Evolutionary conservation across 2,329 filamentous ascomycete species (phyloP).

Genomic region (Clarireedia hainanense): DNA sequence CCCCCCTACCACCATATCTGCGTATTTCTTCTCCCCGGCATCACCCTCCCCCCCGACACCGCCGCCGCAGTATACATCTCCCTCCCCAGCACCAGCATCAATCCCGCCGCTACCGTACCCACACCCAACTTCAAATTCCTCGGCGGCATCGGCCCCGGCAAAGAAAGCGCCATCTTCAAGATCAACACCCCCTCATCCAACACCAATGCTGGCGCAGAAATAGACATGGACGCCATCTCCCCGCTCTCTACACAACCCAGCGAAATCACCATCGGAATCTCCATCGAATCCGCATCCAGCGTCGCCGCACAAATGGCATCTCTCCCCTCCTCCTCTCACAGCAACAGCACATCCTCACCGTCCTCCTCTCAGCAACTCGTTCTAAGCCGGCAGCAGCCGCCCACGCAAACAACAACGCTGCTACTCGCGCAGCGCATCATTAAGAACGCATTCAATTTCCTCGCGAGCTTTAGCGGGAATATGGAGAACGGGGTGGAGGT

Average conservation of each 20-base stretch:
- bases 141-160: conserved; percentile 81
- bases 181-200: conserved; percentile 36
- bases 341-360: conserved; percentile 40
- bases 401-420: conserved; percentile 49
- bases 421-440: conserved; percentile 89
- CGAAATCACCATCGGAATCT: conserved; percentile 70
- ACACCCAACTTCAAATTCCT: conserved; percentile 61
- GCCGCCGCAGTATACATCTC: conserved; percentile 89
- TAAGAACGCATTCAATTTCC: conserved; percentile 93
- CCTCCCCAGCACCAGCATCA: conserved; percentile 38
- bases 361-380: conserved; percentile 30
- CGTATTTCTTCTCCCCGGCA: conserved; percentile 76
- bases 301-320: conserved; percentile 63
- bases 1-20: conserved; percentile 70
- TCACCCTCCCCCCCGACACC: conserved; percentile 62
- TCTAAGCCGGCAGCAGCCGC: background rate
- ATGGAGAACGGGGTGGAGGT: conserved; percentile 65
- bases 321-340: conserved; percentile 36
- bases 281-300: conserved; percentile 66
- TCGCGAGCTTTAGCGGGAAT: conserved; percentile 74
- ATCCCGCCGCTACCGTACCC: conserved; percentile 11
- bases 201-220: conserved; percentile 34
- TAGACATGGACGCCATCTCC: conserved; percentile 25
- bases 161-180: conserved; percentile 88
- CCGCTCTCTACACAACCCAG: background rate